Conservation (phyloP, 2,329 filamentous ascomycete species). For the Aspergillus intermedius region DNA sequence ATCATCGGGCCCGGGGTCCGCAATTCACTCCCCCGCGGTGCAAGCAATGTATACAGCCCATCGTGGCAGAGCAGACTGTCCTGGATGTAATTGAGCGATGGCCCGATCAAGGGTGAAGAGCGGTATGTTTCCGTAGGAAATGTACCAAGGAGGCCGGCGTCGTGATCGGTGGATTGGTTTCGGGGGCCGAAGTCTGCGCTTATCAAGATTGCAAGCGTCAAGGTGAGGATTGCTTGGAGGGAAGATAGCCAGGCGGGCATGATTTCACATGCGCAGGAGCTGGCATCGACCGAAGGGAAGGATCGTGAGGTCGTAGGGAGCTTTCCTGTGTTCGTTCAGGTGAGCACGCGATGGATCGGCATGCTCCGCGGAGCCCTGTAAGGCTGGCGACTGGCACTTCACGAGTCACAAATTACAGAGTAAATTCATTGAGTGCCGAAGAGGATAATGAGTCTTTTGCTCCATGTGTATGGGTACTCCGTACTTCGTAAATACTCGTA, state of each 20-base stretch:
- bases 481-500: too few species aligned
- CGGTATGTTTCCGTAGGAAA: constrained; percentile 23
- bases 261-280: neutral
- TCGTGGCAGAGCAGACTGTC: constrained; percentile 30
- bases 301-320: too few species aligned
- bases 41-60: constrained; percentile 35
- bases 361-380: too few species aligned
- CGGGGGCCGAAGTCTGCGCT: constrained; percentile 12
- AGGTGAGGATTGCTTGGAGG: neutral
- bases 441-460: too few species aligned
- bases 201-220: neutral
- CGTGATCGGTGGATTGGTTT: constrained; percentile 11
- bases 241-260: neutral
- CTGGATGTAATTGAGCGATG: constrained; percentile 19
- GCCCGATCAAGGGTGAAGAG: constrained; percentile 17
- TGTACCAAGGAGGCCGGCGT: constrained; percentile 14
- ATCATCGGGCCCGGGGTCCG: constrained; percentile 38
- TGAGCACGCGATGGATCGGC: neutral
- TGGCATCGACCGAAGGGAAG: too few species aligned
- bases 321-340: too few species aligned
- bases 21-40: constrained; percentile 31
- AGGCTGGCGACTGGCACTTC: too few species aligned
- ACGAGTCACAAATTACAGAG: too few species aligned
- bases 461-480: too few species aligned
- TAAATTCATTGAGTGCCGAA: too few species aligned